Percentiles rank a stretch among this genome's conserved stretches.
phyloP scores from a whole-genome alignment of 306 rosid species.

The Quercus mongolica region DNA sequence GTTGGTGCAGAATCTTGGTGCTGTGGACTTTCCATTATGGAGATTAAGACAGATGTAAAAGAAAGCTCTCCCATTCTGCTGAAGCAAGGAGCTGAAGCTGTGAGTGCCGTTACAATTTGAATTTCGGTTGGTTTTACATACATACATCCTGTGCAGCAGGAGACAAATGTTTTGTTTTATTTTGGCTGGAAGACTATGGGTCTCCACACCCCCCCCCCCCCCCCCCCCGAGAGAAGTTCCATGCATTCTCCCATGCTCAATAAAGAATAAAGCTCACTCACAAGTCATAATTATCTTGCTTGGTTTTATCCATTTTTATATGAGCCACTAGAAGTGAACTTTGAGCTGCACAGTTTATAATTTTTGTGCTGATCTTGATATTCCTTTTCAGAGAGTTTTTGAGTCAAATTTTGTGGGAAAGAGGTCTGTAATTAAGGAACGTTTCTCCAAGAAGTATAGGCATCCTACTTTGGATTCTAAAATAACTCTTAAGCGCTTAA shows the following conservation, averaged over 20 bases:
- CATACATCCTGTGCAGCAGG: background rate
- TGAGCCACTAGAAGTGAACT: background rate
- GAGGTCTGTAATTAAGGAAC: slow-evolving; percentile 74
- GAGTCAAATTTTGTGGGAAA: slow-evolving; percentile 79
- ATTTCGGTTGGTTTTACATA: background rate
- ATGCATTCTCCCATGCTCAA: background rate
- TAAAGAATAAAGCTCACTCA: background rate
- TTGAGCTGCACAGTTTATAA: background rate
- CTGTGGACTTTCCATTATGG: slow-evolving; percentile 23
- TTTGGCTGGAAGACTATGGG: background rate
- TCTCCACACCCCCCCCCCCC: too few species aligned
- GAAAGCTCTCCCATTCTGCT: slow-evolving; percentile 33
- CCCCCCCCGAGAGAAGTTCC: background rate
- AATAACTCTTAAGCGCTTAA: slow-evolving; percentile 74
- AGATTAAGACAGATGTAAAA: slow-evolving; percentile 13
- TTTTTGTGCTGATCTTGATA: background rate
- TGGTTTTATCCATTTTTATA: background rate
- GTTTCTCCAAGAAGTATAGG: slow-evolving; percentile 87
- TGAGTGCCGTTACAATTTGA: slow-evolving; percentile 28
- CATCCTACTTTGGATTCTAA: slow-evolving; percentile 91
- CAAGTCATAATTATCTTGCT: background rate
- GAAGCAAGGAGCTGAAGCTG: slow-evolving; percentile 72
- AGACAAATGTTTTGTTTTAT: background rate
- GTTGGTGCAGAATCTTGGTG: background rate
- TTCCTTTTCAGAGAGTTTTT: slow-evolving; percentile 61